Conservation (phyloP, 768 basidiomycete species). For the Lactifluus rugatus region DNA sequence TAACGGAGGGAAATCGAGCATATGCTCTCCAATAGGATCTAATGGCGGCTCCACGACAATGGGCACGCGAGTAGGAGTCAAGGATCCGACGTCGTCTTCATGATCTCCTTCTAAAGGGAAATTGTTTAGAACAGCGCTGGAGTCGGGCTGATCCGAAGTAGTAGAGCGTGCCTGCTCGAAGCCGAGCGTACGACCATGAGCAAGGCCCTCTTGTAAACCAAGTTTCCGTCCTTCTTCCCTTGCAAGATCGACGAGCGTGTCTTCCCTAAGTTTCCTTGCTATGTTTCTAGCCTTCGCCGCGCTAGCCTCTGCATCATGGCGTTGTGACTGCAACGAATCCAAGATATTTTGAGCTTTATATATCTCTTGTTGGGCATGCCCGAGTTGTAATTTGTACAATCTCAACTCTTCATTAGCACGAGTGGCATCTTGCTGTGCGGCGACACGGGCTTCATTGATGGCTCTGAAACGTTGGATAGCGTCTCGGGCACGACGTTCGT, state of each 20-base stretch:
- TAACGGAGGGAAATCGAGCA: constrained; percentile 18
- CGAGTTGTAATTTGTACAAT: constrained; percentile 49
- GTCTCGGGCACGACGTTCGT: constrained; percentile 28
- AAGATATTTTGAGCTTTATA: constrained; percentile 44
- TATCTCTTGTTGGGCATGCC: constrained; percentile 52
- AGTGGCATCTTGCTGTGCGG: constrained; percentile 26
- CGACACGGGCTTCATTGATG: constrained; percentile 27
- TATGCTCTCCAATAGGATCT: constrained; percentile 17
- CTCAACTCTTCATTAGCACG: constrained; percentile 39
- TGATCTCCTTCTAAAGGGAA: constrained; percentile 1
- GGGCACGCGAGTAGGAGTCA: background rate
- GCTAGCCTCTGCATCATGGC: constrained; percentile 40
- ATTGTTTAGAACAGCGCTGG: background rate
- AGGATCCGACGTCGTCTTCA: constrained; percentile 4
- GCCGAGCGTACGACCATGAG: constrained; percentile 27
- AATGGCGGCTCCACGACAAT: background rate
- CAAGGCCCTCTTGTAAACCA: constrained; percentile 44
- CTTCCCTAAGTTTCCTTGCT: constrained; percentile 37
- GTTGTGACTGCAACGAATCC: constrained; percentile 37
- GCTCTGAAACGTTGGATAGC: constrained; percentile 24
- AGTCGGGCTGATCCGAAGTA: constrained; percentile 1
- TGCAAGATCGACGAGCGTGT: constrained; percentile 39
- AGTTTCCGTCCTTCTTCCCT: constrained; percentile 43
- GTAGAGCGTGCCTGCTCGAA: constrained; percentile 23
- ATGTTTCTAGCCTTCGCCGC: constrained; percentile 37